A percentile compares a stretch with the other conserved stretches of the same genome.
Conservation (phyloP, 371 early-diverging fungal genomes). For the Haplosporangium sp. region DNA sequence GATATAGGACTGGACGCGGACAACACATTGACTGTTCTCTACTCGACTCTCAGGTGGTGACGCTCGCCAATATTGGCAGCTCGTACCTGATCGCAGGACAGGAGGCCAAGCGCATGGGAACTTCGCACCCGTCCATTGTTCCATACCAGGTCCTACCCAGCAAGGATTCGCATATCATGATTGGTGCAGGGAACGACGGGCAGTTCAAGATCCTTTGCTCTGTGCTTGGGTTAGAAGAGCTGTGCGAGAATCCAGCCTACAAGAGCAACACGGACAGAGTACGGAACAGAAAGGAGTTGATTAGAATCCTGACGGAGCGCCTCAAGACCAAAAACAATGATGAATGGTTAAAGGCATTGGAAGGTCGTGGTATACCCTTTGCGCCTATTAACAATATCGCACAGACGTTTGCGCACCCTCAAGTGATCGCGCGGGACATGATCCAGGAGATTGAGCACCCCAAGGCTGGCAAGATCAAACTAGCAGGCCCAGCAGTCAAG, state of each 20-base stretch:
- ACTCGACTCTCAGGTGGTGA: conserved; percentile 86
- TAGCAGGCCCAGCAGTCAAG: conserved; percentile 85
- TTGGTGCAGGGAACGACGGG: conserved; percentile 90
- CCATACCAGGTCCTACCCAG: conserved; percentile 92
- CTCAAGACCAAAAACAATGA: conserved; percentile 62
- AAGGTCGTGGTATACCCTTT: conserved; percentile 80
- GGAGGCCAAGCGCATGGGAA: conserved; percentile 88
- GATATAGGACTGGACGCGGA: conserved; percentile 73
- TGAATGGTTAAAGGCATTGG: conserved; percentile 73
- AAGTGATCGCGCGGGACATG: conserved; percentile 80
- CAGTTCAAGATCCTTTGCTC: conserved; percentile 80
- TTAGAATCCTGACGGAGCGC: conserved; percentile 61
- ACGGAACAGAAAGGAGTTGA: conserved; percentile 72
- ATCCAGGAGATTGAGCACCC: conserved; percentile 86
- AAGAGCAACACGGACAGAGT: conserved; percentile 79
- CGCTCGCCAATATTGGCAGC: conserved; percentile 90
- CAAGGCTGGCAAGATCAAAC: conserved; percentile 78
- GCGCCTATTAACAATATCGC: conserved; percentile 88
- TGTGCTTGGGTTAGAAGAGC: conserved; percentile 59
- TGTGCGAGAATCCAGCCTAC: conserved; percentile 65
- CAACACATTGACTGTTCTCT: conserved; percentile 90
- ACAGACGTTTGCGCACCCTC: conserved; percentile 91
- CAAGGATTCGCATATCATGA: conserved; percentile 82
- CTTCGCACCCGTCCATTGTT: conserved; percentile 90
- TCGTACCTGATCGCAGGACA: conserved; percentile 84